Percentiles rank a stretch among this genome's conserved stretches.
Conservation (phyloP, 1,139 yeast genomes). For the Blastobotrys serpentis region DNA sequence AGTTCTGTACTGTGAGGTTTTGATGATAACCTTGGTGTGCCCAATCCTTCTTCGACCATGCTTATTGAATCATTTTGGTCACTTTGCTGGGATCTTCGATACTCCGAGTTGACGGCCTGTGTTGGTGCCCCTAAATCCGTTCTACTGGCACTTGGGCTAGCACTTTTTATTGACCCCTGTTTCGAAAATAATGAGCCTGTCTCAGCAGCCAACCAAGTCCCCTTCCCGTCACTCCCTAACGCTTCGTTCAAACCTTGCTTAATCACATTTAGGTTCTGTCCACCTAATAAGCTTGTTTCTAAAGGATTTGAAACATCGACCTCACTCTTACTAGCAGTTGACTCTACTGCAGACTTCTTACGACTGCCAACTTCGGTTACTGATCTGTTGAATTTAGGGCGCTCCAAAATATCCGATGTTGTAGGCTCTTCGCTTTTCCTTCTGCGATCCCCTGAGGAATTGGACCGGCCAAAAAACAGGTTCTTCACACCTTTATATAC, state of each 20-base stretch:
- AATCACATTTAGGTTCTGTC: conserved; percentile 22
- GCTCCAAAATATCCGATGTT: background rate
- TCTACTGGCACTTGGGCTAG: conserved; percentile 3
- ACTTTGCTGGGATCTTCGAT: conserved; percentile 11
- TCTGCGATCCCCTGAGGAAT: background rate
- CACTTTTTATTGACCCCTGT: background rate
- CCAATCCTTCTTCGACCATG: conserved; percentile 14
- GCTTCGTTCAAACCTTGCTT: conserved; percentile 30
- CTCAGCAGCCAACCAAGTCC: conserved; percentile 25
- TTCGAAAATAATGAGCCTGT: conserved; percentile 4
- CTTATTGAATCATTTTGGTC: conserved; percentile 1
- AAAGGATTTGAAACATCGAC: conserved; percentile 3
- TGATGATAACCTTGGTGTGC: conserved; percentile 2
- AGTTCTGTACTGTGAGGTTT: conserved; percentile 4
- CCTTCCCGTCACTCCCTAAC: conserved; percentile 29
- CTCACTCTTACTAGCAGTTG: background rate
- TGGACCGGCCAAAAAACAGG: conserved; percentile 13
- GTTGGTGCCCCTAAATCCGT: background rate
- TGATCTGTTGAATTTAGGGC: conserved; percentile 7
- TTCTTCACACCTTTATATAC: conserved; percentile 19
- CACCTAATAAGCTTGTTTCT: conserved; percentile 17
- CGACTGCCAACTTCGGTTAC: conserved; percentile 5
- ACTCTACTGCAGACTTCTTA: background rate
- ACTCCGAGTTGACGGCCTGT: background rate
- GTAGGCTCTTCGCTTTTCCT: conserved; percentile 7